These are phyloP conservation scores for Blastobotrys serpentis DNA, from an alignment of 1,139 yeast species.

Conservation along the genomic window DNA sequence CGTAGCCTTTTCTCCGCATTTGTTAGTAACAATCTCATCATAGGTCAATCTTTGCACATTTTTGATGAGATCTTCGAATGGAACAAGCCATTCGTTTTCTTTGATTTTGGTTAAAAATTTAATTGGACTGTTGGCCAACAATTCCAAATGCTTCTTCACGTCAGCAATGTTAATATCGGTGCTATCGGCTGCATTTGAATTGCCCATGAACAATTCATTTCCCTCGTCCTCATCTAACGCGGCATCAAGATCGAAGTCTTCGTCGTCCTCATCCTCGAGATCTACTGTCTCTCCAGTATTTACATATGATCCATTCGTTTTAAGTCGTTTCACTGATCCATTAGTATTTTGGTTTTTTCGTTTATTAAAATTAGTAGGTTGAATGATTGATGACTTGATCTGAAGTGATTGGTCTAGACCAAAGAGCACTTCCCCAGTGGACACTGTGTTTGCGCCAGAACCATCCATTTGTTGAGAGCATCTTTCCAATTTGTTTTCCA, in stretches of 20 bases:
- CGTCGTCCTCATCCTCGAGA: conserved; percentile 49
- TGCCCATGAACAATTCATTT: neutral
- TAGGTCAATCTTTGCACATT: conserved; percentile 54
- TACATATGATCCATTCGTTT: conserved; percentile 28
- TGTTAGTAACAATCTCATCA: conserved; percentile 56
- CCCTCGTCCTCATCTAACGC: conserved; percentile 11
- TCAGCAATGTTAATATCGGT: neutral
- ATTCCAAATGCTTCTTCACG: conserved; percentile 37
- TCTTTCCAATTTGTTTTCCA: conserved; percentile 47
- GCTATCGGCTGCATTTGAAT: neutral
- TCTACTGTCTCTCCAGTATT: conserved; percentile 30
- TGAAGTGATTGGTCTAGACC: conserved; percentile 32
- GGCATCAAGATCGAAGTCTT: conserved; percentile 28
- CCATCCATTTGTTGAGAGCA: conserved; percentile 33
- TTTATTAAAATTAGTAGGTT: conserved; percentile 13
- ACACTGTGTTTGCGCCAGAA: conserved; percentile 33
- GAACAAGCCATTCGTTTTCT: conserved; percentile 45
- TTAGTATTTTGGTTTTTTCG: conserved; percentile 7
- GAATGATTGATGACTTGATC: conserved; percentile 28
- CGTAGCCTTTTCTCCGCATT: conserved; percentile 50
- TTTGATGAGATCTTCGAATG: conserved; percentile 37
- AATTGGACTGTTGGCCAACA: conserved; percentile 36
- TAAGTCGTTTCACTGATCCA: conserved; percentile 18
- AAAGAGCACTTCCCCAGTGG: conserved; percentile 36
- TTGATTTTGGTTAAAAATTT: conserved; percentile 36